These are phyloP conservation scores for Pseudozyma thailandica DNA, from an alignment of 1,284 basidiomycete species.

Conservation along the genomic window DNA sequence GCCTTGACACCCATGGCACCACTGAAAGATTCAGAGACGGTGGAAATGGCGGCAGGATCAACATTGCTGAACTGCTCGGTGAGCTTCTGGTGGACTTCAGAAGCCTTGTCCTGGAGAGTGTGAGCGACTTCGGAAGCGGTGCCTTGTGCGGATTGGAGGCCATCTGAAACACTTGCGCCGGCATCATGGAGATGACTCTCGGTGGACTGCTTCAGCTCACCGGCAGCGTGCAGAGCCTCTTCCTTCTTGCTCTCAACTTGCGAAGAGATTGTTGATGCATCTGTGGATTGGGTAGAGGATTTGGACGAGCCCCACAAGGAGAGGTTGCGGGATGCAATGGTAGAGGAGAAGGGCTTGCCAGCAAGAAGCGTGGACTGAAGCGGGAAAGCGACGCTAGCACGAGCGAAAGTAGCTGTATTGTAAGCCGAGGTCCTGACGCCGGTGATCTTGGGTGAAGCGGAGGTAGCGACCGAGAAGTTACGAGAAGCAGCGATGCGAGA, in stretches of 20 bases:
- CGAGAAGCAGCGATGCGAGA: conserved; percentile 5
- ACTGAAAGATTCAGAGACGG: conserved; percentile 37
- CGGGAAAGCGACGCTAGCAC: conserved; percentile 15
- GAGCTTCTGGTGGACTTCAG: conserved; percentile 9
- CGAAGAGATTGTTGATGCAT: conserved; percentile 7
- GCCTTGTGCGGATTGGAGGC: conserved; percentile 7
- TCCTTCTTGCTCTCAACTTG: conserved; percentile 22
- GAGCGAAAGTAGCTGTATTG: conserved; percentile 18
- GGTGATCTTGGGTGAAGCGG: not conserved
- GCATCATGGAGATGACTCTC: conserved; percentile 12
- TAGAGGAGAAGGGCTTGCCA: conserved; percentile 24
- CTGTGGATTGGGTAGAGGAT: not conserved
- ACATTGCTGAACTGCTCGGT: conserved; percentile 31
- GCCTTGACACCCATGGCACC: conserved; percentile 72
- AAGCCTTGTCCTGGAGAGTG: conserved; percentile 22
- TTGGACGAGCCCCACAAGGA: conserved; percentile 24
- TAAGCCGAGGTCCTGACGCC: conserved; percentile 19
- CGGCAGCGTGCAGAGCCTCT: conserved; percentile 5
- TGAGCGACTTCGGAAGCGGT: conserved; percentile 23
- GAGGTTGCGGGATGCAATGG: conserved; percentile 17
- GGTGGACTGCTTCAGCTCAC: conserved; percentile 12
- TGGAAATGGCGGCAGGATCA: conserved; percentile 33
- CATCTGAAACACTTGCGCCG: conserved; percentile 8
- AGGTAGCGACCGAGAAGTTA: conserved; percentile 4
- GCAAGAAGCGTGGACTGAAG: conserved; percentile 21